Base-by-base conservation (phyloP, 139 green algal species). In the Closterium sp. region DNA sequence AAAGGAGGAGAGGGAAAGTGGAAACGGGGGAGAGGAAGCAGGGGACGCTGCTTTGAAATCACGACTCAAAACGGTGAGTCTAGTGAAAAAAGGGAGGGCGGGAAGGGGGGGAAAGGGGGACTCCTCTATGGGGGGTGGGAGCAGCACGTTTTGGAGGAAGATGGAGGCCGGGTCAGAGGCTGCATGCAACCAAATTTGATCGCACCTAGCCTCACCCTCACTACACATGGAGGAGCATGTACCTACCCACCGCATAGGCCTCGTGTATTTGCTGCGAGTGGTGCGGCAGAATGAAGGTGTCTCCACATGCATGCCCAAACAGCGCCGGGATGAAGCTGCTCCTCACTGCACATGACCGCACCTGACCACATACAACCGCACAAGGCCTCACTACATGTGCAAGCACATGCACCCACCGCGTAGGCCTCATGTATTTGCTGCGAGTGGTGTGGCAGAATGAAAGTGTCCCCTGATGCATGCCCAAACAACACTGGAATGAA, bases 401-500 rank as follows among this genome's bases (percentile, higher is more conserved):
- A 9, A 86, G n/a, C 24, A 2, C 85, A 87, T 24, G n/a, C n/a
- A 32, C 1, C 6, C 85, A 92, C 89, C 32, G 45, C 89, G 31
- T 92, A 92, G 9, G 73, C 89, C 22, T 92, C 17, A n/a, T 42
- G 28, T 38, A 95, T 95, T 88, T 95, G 91, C 24, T 94, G 31
- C 24, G 95, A 97, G 94, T 99, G 97, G 50, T 97, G 90, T 9
- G 95, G 94, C 5, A 31, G 10, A 30, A 99, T 95, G 92, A 99
- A 99, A 7, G 94, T 95, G 95, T 99, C 98, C 10, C 93, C 95
- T 6, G 88, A 92, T 7, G 95, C 97, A 93, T 99, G 98, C 1
- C 92, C 98, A 96, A 99, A 99, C 31, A 99, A 95, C 10, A 95
- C 97, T 0, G 98, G 98, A 29, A 98, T 97, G 92, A 97, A 97